phyloP scores from a whole-genome alignment of 2,329 filamentous ascomycete species.

The Pseudocercospora crystallina region DNA sequence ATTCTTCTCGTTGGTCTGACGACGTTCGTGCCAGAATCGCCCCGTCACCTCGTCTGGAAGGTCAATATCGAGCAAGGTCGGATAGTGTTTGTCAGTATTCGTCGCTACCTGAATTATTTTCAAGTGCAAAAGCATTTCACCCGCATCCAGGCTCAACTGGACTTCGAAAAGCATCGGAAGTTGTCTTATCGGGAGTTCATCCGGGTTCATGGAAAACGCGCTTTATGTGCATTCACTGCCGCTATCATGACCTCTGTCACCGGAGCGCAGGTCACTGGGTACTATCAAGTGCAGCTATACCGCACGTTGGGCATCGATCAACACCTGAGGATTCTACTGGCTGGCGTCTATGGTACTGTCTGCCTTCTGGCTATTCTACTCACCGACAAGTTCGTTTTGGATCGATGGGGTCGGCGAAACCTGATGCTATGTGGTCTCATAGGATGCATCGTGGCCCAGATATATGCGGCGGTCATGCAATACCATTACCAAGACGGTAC shows the following conservation, averaged over 20 bases:
- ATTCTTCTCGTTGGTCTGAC: constrained; percentile 32
- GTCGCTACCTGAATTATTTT: constrained; percentile 43
- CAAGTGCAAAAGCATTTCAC: constrained; percentile 52
- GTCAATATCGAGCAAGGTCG: constrained; percentile 27
- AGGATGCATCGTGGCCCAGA: constrained; percentile 55
- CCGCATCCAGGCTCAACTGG: constrained; percentile 47
- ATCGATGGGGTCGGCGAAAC: constrained; percentile 59
- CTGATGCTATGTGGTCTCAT: constrained; percentile 55
- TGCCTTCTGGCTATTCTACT: constrained; percentile 52
- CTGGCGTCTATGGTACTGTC: constrained; percentile 54
- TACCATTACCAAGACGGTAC: constrained; percentile 53
- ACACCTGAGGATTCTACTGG: constrained; percentile 53
- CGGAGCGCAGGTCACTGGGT: constrained; percentile 56
- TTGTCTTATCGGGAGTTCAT: constrained; percentile 52
- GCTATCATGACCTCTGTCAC: constrained; percentile 58
- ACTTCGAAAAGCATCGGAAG: constrained; percentile 41
- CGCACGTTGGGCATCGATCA: constrained; percentile 52
- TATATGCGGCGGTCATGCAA: constrained; percentile 60
- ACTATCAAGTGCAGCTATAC: constrained; percentile 47
- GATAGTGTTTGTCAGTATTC: constrained; percentile 38
- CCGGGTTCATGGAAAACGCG: constrained; percentile 50
- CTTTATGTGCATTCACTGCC: constrained; percentile 53
- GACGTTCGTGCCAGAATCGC: constrained; percentile 21
- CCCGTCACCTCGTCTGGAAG: constrained; percentile 22
- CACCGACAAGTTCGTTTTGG: constrained; percentile 53